Conservation (phyloP, 495 filamentous ascomycete species). For the Aspergillus baeticus region DNA sequence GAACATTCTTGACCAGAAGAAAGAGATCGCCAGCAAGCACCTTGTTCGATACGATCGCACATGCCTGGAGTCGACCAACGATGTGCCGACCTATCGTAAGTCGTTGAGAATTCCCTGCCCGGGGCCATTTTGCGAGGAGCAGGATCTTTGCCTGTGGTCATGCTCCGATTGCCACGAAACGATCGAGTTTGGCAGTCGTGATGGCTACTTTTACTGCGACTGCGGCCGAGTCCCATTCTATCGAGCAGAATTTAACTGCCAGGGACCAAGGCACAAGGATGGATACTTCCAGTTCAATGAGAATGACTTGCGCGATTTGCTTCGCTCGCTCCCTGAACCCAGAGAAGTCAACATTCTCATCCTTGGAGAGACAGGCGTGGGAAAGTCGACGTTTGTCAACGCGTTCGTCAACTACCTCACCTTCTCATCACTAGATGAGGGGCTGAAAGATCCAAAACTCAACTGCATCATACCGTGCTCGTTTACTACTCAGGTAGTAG, state of each 20-base stretch:
- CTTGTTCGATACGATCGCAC: neutral
- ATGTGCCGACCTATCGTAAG: conserved; percentile 9
- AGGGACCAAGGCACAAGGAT: neutral
- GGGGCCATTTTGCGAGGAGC: neutral
- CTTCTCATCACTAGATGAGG: conserved; percentile 8
- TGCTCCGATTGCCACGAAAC: conserved; percentile 9
- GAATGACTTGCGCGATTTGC: neutral
- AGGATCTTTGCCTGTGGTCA: conserved; percentile 1
- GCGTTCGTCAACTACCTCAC: conserved; percentile 13
- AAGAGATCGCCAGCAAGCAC: conserved; percentile 5
- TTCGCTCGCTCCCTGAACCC: conserved; percentile 1
- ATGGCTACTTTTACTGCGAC: conserved; percentile 10
- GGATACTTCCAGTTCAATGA: conserved; percentile 2
- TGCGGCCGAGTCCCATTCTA: conserved; percentile 6
- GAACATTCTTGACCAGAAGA: conserved; percentile 7
- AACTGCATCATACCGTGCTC: conserved; percentile 13
- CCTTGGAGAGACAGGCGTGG: conserved; percentile 4
- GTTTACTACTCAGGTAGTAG: conserved; percentile 11
- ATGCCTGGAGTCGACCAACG: neutral
- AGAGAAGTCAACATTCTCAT: conserved; percentile 9
- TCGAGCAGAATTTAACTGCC: neutral
- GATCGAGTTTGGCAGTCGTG: conserved; percentile 7
- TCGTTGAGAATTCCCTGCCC: conserved; percentile 4
- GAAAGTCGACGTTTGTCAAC: conserved; percentile 11
- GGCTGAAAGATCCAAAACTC: conserved; percentile 7